Conservation (phyloP, 495 filamentous ascomycete genomes). For the Daldinia loculata region DNA sequence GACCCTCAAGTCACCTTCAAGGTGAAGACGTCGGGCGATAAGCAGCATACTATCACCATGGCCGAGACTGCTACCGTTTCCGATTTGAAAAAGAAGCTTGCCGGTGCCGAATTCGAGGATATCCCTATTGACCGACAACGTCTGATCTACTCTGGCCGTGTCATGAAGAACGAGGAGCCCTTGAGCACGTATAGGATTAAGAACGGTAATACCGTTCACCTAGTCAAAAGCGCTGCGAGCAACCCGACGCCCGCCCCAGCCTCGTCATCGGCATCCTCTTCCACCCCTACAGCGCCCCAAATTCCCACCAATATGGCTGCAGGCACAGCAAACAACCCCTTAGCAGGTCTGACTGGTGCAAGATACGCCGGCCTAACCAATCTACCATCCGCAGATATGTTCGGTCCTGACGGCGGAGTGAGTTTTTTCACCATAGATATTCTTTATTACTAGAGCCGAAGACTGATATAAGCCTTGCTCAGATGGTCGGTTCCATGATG, state of each 20-base stretch:
- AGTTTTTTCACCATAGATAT: constrained; percentile 50
- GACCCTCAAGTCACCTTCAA: constrained; percentile 83
- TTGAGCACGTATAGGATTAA: constrained; percentile 92
- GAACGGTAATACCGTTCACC: constrained; percentile 91
- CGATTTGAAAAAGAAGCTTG: constrained; percentile 89
- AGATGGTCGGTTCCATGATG: constrained; percentile 90
- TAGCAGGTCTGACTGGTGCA: constrained; percentile 91
- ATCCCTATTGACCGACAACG: constrained; percentile 87
- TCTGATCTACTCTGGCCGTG: constrained; percentile 95
- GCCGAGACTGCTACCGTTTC: constrained; percentile 76
- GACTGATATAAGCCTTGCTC: constrained; percentile 44
- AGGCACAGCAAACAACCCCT: constrained; percentile 88
- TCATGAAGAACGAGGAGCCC: constrained; percentile 91
- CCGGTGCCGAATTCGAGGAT: constrained; percentile 79
- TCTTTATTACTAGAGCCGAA: not conserved
- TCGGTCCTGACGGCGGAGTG: constrained; percentile 97
- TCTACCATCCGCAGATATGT: constrained; percentile 86
- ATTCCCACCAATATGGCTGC: constrained; percentile 92
- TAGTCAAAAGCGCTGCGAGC: constrained; percentile 94
- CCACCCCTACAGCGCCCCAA: constrained; percentile 61
- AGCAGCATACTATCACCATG: constrained; percentile 82
- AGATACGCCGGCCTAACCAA: constrained; percentile 92
- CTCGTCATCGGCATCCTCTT: constrained; percentile 59
- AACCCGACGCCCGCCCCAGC: constrained; percentile 75
- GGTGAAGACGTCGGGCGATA: constrained; percentile 89